These are phyloP conservation scores for Hericium rajendrae DNA, from an alignment of 768 basidiomycete genomes.

Conservation along the genomic window DNA sequence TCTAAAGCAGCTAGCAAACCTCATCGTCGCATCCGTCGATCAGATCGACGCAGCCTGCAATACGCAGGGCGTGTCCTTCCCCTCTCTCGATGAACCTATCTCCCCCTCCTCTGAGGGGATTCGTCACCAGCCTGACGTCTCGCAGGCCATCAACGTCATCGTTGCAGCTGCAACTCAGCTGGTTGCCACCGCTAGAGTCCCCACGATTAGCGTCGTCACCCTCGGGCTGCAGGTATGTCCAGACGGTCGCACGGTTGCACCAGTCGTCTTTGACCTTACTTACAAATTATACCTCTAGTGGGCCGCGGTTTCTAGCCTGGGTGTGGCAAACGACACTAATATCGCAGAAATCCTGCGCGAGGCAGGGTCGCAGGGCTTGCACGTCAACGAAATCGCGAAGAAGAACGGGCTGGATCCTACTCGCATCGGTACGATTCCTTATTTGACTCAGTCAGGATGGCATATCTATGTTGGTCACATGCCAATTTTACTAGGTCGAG, in stretches of 20 bases:
- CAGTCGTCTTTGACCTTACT: background rate
- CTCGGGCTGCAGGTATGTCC: background rate
- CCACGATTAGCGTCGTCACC: background rate
- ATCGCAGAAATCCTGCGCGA: background rate
- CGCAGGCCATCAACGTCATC: background rate
- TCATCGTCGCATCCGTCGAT: background rate
- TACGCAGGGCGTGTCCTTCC: background rate
- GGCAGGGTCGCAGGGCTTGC: background rate
- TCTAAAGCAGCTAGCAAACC: background rate
- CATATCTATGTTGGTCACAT: background rate
- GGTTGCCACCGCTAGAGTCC: background rate
- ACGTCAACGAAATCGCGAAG: background rate
- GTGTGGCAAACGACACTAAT: background rate
- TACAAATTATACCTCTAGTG: background rate
- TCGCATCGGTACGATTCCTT: background rate
- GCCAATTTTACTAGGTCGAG: constrained; percentile 7
- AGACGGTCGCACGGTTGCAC: background rate
- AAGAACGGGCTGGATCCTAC: background rate
- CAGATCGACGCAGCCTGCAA: background rate
- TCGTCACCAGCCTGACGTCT: background rate
- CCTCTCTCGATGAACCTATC: background rate
- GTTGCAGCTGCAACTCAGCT: background rate
- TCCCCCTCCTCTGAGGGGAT: background rate
- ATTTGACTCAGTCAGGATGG: background rate
- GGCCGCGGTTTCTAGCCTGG: background rate